Conservation (phyloP, 441 rosid species). For the Cnidoscolus chayamansa region DNA sequence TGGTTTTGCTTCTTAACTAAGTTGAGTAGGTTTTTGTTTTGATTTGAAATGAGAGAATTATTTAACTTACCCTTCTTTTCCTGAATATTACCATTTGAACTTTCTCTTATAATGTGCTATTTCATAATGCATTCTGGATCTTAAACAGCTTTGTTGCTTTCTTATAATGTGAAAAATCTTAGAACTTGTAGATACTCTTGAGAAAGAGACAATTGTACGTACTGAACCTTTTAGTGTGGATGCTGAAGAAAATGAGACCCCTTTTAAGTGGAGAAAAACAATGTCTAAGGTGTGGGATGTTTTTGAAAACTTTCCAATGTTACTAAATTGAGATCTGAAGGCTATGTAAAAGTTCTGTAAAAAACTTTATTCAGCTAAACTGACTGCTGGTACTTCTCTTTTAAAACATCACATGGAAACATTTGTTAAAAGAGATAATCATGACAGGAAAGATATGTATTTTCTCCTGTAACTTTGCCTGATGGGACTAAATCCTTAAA, state of each 20-base stretch:
- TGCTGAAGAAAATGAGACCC: neutral
- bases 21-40: neutral
- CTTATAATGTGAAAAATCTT: neutral
- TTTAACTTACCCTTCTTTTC: neutral
- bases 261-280: neutral
- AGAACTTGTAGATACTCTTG: neutral
- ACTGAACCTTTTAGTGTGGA: neutral
- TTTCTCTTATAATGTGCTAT: neutral
- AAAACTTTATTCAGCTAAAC: neutral
- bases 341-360: slow-evolving; percentile 2
- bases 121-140: neutral
- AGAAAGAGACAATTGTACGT: neutral
- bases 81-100: neutral
- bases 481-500: neutral
- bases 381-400: neutral
- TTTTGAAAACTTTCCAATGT: neutral
- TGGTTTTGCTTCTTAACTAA: neutral
- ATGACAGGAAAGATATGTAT: neutral
- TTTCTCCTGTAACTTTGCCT: neutral
- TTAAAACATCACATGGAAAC: neutral
- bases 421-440: neutral
- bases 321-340: neutral
- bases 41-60: neutral
- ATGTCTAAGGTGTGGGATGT: slow-evolving; percentile 8
- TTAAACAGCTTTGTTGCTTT: neutral